phyloP scores from a whole-genome alignment of 2,329 filamentous ascomycete genomes.

The Fonsecaea nubica region DNA sequence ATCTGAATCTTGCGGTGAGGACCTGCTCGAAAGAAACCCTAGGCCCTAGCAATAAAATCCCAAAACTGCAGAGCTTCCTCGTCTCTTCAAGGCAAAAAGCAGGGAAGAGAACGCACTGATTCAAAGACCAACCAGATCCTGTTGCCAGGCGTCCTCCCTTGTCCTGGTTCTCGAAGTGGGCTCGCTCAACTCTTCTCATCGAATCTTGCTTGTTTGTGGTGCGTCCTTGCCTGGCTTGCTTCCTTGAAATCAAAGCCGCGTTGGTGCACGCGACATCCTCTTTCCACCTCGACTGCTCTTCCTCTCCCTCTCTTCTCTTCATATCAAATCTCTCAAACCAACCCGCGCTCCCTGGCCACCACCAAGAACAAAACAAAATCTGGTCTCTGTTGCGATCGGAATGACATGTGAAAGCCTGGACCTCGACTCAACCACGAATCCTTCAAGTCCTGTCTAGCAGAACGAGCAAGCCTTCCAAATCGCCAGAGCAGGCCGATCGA shows the following conservation, averaged over 20 bases:
- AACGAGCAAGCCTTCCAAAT: neutral
- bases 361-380: constrained; percentile 10
- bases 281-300: neutral
- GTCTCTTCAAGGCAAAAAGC: neutral
- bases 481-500: neutral
- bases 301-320: constrained; percentile 12
- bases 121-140: neutral
- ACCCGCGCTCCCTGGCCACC: constrained; percentile 7
- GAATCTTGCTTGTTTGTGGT: constrained; percentile 1
- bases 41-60: constrained; percentile 1
- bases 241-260: constrained; percentile 8
- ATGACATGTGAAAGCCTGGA: constrained; percentile 39
- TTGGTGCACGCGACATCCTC: constrained; percentile 17
- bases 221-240: constrained; percentile 13
- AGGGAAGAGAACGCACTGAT: neutral
- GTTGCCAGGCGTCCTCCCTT: neutral
- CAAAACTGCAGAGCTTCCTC: neutral
- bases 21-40: neutral
- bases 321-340: constrained; percentile 4
- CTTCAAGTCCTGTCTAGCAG: constrained; percentile 10
- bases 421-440: constrained; percentile 27
- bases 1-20: constrained; percentile 22
- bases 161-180: neutral
- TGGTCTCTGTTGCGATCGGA: constrained; percentile 18
- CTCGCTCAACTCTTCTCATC: constrained; percentile 44